phyloP scores from a whole-genome alignment of 169 alveolate genomes.

The Eimeria necatrix region DNA sequence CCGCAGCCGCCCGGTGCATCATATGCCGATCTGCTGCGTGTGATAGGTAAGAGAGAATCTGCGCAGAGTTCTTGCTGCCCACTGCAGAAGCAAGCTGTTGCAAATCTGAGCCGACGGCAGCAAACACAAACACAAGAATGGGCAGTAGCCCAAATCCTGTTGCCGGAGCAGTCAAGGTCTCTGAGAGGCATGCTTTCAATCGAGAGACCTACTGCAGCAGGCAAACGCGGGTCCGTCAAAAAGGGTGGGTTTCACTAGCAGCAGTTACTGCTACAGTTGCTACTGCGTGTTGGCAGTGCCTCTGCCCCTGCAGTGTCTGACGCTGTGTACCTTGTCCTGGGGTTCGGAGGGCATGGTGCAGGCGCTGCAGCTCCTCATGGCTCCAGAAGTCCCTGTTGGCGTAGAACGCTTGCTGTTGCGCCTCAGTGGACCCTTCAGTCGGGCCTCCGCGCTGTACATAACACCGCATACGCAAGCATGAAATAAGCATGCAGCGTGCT shows the following conservation, averaged over 20 bases:
- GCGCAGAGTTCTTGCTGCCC: conserved; percentile 69
- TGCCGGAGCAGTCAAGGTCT: neutral
- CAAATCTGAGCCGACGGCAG: conserved; percentile 40
- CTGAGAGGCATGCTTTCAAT: neutral
- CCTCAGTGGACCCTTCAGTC: conserved; percentile 45
- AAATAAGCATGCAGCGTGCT: neutral
- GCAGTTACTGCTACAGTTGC: conserved; percentile 37
- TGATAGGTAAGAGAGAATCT: conserved; percentile 65
- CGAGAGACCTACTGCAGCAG: too few relatives aligned
- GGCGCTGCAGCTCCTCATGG: conserved; percentile 78
- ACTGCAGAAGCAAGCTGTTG: conserved; percentile 79
- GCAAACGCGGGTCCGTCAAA: too few relatives aligned
- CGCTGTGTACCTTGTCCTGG: conserved; percentile 62
- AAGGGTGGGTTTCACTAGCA: neutral
- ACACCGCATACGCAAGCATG: conserved; percentile 29
- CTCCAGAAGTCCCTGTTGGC: conserved; percentile 75
- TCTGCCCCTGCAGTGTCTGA: neutral
- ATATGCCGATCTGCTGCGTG: conserved; percentile 67
- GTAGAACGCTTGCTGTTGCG: conserved; percentile 53
- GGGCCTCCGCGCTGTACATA: conserved; percentile 53
- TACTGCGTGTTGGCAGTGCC: neutral
- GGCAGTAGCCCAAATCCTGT: neutral
- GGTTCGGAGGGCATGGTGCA: conserved; percentile 78
- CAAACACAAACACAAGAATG: neutral
- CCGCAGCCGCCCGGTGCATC: conserved; percentile 65